These are phyloP conservation scores for Colletotrichum musicola DNA, from an alignment of 2,329 filamentous ascomycete genomes.

Conservation along the genomic window DNA sequence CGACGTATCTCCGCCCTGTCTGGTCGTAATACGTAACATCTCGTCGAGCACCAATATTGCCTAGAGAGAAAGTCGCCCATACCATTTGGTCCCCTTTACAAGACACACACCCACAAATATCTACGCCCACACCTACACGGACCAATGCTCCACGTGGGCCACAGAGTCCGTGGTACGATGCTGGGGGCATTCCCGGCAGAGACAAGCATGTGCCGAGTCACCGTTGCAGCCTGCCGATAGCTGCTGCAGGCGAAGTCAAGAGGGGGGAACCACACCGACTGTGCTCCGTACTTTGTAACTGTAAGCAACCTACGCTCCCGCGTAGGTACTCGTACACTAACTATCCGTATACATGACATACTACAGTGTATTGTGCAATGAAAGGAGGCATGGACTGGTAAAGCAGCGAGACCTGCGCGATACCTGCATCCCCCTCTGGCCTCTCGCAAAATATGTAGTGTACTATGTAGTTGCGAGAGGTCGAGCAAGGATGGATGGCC, in stretches of 20 bases:
- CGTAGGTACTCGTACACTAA: too few species aligned
- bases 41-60: not conserved
- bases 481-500: too few species aligned
- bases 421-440: constrained; percentile 3
- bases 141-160: constrained; percentile 37
- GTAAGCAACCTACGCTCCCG: too few species aligned
- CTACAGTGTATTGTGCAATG: too few species aligned
- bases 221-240: constrained; percentile 35
- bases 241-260: constrained; percentile 22
- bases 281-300: not conserved
- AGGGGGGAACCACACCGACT: constrained; percentile 15
- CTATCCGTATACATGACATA: too few species aligned
- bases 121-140: constrained; percentile 34
- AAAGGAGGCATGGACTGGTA: not conserved
- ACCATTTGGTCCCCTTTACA: not conserved
- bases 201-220: constrained; percentile 40
- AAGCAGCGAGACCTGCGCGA: constrained; percentile 31
- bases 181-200: constrained; percentile 37
- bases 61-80: not conserved
- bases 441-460: not conserved
- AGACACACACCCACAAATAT: not conserved
- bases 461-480: too few species aligned
- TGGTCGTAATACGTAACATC: constrained; percentile 1
- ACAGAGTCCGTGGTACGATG: constrained; percentile 33
- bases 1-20: constrained; percentile 27